phyloP scores from a whole-genome alignment of 805 yeast species.

The Grigorovia yakushimaensis region DNA sequence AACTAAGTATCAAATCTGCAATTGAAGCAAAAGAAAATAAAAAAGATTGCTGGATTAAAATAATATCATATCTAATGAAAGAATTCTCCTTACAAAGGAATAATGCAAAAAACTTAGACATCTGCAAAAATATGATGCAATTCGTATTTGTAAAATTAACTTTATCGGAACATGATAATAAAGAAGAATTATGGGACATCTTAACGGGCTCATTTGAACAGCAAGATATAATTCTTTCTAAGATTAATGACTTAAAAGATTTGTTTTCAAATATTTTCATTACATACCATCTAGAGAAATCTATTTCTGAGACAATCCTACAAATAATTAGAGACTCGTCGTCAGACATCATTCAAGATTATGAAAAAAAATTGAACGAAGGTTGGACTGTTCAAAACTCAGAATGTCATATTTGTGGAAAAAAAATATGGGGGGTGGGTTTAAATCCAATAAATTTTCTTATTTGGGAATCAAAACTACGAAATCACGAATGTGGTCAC shows the following conservation, averaged over 20 bases:
- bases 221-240: constrained; percentile 38
- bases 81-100: constrained; percentile 8
- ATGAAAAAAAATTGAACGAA: constrained; percentile 33
- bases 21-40: constrained; percentile 5
- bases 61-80: constrained; percentile 16
- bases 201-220: constrained; percentile 45
- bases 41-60: constrained; percentile 16
- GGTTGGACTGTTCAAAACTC: constrained; percentile 58
- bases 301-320: constrained; percentile 42
- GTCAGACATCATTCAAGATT: constrained; percentile 34
- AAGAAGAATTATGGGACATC: constrained; percentile 35
- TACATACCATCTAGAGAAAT: constrained; percentile 56
- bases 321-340: constrained; percentile 50
- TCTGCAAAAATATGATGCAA: constrained; percentile 13
- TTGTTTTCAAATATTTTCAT: constrained; percentile 54
- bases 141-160: constrained; percentile 17
- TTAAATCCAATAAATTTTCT: constrained; percentile 39
- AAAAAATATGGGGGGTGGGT: constrained; percentile 59
- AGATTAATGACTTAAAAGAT: constrained; percentile 48
- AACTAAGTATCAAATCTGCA: constrained; percentile 10
- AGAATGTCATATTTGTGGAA: constrained; percentile 72
- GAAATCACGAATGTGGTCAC: constrained; percentile 16
- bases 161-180: constrained; percentile 10
- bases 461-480: constrained; percentile 45
- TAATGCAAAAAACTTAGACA: constrained; percentile 7